Evolutionary conservation across 2,329 filamentous ascomycete genomes (phyloP).

Genomic region (Penicillium sp.): DNA sequence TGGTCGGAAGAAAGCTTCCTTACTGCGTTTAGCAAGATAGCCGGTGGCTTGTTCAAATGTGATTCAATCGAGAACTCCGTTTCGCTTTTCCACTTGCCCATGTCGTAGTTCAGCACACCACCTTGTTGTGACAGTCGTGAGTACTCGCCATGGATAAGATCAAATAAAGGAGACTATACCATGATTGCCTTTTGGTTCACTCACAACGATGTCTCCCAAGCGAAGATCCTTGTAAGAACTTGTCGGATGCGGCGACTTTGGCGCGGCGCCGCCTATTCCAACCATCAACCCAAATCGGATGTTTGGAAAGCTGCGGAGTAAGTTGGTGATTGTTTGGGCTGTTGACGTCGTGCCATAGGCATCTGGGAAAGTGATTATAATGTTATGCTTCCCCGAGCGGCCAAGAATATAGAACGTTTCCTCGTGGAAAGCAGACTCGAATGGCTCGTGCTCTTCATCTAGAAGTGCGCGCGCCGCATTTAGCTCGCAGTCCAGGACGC

Average conservation of each 20-base stretch:
- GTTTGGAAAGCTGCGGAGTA: constrained; percentile 1
- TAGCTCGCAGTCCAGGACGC: not conserved
- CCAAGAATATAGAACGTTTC: constrained; percentile 4
- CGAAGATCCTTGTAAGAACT: not conserved
- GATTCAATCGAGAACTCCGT: not conserved
- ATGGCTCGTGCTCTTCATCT: constrained; percentile 1
- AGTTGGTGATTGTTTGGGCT: not conserved
- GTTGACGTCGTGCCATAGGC: constrained; percentile 1
- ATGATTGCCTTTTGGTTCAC: not conserved
- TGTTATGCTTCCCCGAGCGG: constrained; percentile 13
- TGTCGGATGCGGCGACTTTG: not conserved
- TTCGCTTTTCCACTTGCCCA: not conserved
- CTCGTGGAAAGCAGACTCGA: not conserved
- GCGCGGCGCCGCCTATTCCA: not conserved
- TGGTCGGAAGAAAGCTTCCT: too few relatives aligned
- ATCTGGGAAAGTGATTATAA: constrained; percentile 18
- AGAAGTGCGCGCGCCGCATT: constrained; percentile 1
- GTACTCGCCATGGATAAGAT: too few relatives aligned
- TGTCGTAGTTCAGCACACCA: not conserved
- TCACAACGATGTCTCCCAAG: not conserved
- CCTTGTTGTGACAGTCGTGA: too few relatives aligned
- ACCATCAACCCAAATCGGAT: not conserved
- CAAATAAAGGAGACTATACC: too few relatives aligned
- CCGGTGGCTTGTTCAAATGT: not conserved
- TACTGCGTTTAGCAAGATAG: not conserved